Conservation (phyloP, 495 filamentous ascomycete genomes). For the Aspergillus diversus region DNA sequence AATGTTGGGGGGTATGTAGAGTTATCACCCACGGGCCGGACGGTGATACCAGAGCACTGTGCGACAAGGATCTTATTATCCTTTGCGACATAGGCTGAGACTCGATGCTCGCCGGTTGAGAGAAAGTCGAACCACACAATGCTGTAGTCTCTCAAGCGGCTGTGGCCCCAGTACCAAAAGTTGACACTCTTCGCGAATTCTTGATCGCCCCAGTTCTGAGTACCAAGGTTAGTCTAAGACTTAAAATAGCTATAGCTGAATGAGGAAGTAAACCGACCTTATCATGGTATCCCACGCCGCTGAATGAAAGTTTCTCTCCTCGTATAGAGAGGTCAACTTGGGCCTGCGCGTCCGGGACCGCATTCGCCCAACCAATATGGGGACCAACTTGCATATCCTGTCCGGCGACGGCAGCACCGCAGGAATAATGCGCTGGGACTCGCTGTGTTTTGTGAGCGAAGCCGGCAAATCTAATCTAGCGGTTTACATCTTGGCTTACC, state of each 20-base stretch:
- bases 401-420: not conserved
- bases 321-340: not conserved
- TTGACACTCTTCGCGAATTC: not conserved
- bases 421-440: not conserved
- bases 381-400: not conserved
- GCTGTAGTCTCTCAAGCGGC: conserved; percentile 3
- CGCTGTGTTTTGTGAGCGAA: not conserved
- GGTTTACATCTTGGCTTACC: not conserved
- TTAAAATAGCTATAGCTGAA: not conserved
- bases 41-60: not conserved
- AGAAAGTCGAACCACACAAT: conserved; percentile 7
- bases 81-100: conserved; percentile 5
- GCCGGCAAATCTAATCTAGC: not conserved
- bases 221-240: not conserved
- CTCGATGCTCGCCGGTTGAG: not conserved
- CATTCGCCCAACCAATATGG: conserved; percentile 8
- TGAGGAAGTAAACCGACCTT: not conserved
- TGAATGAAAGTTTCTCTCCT: not conserved
- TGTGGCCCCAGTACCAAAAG: conserved; percentile 14
- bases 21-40: not conserved
- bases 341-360: not conserved
- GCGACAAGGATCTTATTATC: conserved; percentile 1
- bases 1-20: not conserved
- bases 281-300: conserved; percentile 1
- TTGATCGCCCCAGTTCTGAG: conserved; percentile 9